Conservation (phyloP, 2,329 filamentous ascomycete genomes). For the Cadophora malorum region DNA sequence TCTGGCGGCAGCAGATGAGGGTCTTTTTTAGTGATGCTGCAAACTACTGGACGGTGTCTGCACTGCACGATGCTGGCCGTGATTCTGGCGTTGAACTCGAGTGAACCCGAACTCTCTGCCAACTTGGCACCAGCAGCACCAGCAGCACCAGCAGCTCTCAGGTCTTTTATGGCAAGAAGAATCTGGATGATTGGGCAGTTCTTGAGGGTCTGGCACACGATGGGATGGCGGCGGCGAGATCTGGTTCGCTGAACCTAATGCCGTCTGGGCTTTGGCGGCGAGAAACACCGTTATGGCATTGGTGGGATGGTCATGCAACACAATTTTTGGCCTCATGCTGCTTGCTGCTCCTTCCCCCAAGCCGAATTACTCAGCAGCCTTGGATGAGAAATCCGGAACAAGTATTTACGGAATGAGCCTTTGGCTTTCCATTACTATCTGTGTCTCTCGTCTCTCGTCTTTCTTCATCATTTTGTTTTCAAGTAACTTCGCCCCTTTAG, state of each 20-base stretch:
- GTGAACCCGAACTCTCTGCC: neutral
- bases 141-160: neutral
- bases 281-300: constrained; percentile 4
- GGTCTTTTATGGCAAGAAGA: neutral
- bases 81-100: too few species aligned
- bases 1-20: constrained; percentile 5
- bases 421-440: neutral
- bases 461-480: neutral
- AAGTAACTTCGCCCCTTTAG: neutral
- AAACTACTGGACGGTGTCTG: constrained; percentile 10
- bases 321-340: constrained; percentile 8
- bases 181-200: neutral
- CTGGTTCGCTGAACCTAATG: constrained; percentile 7
- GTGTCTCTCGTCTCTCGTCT: neutral
- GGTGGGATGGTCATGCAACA: neutral
- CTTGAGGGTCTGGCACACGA: neutral
- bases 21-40: constrained; percentile 12
- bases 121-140: neutral
- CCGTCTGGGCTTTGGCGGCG: constrained; percentile 8
- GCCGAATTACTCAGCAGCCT: constrained; percentile 8
- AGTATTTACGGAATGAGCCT: neutral
- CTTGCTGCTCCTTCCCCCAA: neutral
- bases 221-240: constrained; percentile 12
- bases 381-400: neutral
- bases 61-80: neutral